Percentiles rank a stretch among this genome's conserved stretches.
phyloP scores from a whole-genome alignment of 1,284 basidiomycete genomes.

The Peniophora sp. region DNA sequence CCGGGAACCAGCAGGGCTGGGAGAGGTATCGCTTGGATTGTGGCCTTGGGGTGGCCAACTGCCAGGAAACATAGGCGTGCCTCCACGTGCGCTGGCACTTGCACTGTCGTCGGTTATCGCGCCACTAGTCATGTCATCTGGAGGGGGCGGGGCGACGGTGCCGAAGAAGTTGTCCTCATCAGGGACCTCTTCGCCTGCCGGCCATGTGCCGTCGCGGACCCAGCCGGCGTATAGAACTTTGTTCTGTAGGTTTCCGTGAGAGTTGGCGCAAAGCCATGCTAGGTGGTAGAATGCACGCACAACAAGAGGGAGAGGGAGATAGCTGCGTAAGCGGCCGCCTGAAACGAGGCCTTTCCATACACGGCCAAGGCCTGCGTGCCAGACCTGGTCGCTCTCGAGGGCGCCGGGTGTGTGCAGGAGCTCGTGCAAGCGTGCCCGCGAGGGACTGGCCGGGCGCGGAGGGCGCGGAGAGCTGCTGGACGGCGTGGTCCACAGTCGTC shows the following conservation, averaged over 20 bases:
- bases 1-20: too few species aligned
- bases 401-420: constrained; percentile 41
- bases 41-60: too few species aligned
- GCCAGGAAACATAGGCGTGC: too few species aligned
- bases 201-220: constrained; percentile 71
- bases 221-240: constrained; percentile 66
- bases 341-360: constrained; percentile 55
- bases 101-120: neutral
- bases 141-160: constrained; percentile 7
- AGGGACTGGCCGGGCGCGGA: constrained; percentile 22
- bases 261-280: neutral
- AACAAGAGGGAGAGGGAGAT: constrained; percentile 51
- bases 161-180: constrained; percentile 37
- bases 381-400: constrained; percentile 42
- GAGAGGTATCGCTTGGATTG: too few species aligned
- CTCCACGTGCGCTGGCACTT: neutral
- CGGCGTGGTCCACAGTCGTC: constrained; percentile 45
- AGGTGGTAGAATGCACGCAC: constrained; percentile 31
- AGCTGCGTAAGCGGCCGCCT: constrained; percentile 48
- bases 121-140: neutral
- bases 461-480: constrained; percentile 11
- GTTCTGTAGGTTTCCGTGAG: constrained; percentile 32
- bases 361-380: constrained; percentile 48
- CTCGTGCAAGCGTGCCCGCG: constrained; percentile 43
- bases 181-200: constrained; percentile 48